phyloP scores from a whole-genome alignment of 2,329 filamentous ascomycete species.

The Trichoderma hamatum region DNA sequence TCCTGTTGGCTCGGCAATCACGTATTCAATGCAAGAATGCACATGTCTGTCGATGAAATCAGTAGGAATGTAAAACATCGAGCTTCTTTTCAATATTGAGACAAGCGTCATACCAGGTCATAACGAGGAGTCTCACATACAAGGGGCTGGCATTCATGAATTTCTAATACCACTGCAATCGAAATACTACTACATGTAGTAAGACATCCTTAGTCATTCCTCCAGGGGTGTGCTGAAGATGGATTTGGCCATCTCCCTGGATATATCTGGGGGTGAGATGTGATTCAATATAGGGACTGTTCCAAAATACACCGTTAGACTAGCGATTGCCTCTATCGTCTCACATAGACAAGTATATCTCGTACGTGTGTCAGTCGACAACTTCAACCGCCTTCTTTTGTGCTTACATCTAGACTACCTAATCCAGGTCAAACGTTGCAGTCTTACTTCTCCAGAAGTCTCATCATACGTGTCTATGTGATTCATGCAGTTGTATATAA shows the following conservation, averaged over 20 bases:
- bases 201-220: neutral
- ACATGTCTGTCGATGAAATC: neutral
- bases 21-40: neutral
- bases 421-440: neutral
- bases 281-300: too few species aligned
- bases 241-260: neutral
- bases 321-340: neutral
- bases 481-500: neutral
- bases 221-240: neutral
- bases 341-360: neutral
- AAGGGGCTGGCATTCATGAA: neutral
- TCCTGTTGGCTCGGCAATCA: neutral
- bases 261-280: neutral
- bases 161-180: neutral
- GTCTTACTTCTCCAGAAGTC: neutral
- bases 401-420: neutral
- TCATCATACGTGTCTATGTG: neutral
- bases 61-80: neutral
- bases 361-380: neutral
- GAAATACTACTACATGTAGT: neutral
- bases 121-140: neutral
- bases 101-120: neutral
- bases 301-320: too few species aligned
- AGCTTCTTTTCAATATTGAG: neutral
- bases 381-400: neutral